Evolutionary conservation across 1,139 yeast genomes (phyloP).

Genomic region (Taphrina flavorubra): DNA sequence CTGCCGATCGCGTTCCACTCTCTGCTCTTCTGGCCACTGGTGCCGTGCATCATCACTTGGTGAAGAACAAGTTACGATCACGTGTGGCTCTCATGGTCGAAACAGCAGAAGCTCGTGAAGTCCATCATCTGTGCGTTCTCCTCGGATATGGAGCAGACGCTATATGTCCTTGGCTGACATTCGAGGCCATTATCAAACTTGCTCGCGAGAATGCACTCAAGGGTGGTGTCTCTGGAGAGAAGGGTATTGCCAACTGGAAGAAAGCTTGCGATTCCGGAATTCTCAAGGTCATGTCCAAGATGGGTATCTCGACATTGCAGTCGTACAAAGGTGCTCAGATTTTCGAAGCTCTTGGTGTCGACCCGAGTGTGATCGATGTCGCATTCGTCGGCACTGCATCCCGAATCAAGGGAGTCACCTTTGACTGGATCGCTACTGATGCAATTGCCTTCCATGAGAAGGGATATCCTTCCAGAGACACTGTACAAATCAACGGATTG

Average conservation of each 20-base stretch:
- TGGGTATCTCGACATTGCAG: conserved; percentile 98
- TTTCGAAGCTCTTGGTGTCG: conserved; percentile 95
- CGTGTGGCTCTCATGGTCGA: conserved; percentile 90
- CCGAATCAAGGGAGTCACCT: conserved; percentile 92
- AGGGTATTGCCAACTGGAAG: conserved; percentile 76
- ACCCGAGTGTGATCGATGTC: conserved; percentile 90
- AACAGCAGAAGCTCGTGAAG: conserved; percentile 97
- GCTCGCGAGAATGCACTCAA: conserved; percentile 76
- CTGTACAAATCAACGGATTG: conserved; percentile 71
- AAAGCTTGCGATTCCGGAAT: conserved; percentile 87
- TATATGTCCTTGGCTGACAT: conserved; percentile 88
- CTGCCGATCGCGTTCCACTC: conserved; percentile 71
- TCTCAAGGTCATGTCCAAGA: conserved; percentile 95
- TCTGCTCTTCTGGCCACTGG: conserved; percentile 95
- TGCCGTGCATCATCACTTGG: conserved; percentile 95
- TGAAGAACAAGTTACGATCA: conserved; percentile 93
- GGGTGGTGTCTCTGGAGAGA: conserved; percentile 61
- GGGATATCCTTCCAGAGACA: conserved; percentile 81
- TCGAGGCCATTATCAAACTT: conserved; percentile 86
- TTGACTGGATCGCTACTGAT: conserved; percentile 94
- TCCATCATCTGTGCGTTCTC: conserved; percentile 91
- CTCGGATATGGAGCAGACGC: conserved; percentile 98
- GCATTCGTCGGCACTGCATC: conserved; percentile 98
- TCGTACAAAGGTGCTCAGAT: conserved; percentile 98
- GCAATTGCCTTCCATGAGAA: conserved; percentile 91